These are phyloP conservation scores for Schrenkiella parvula DNA, from an alignment of 345 rosid species.

Conservation along the genomic window DNA sequence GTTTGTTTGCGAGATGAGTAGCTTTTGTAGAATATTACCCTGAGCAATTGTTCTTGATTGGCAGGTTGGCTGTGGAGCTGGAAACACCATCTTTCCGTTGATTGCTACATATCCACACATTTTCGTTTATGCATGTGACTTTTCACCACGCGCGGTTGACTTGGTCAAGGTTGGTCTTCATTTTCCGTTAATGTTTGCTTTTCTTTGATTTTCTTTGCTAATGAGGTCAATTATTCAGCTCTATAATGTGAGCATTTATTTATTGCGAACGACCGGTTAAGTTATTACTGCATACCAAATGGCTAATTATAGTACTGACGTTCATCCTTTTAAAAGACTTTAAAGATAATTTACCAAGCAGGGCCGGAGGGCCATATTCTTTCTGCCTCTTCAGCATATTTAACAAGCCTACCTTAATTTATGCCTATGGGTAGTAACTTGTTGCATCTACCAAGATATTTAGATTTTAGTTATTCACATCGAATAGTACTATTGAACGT, in stretches of 20 bases:
- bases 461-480: not conserved
- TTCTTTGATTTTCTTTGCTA: not conserved
- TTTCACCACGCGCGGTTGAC: constrained; percentile 76
- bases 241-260: not conserved
- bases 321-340: too few species aligned
- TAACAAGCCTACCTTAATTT: not conserved
- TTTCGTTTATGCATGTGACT: constrained; percentile 84
- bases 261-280: not conserved
- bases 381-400: not conserved
- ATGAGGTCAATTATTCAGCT: not conserved
- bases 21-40: not conserved
- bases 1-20: not conserved
- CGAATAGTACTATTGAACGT: not conserved
- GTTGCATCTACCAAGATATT: not conserved
- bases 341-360: too few species aligned
- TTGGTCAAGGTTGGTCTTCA: constrained; percentile 67
- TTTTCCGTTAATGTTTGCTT: not conserved
- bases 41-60: constrained; percentile 10
- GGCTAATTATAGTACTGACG: not conserved
- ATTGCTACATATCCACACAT: constrained; percentile 64
- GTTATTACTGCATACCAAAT: not conserved
- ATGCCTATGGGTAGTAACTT: not conserved
- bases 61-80: constrained; percentile 96
- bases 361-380: too few species aligned
- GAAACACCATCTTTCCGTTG: constrained; percentile 80